Percentiles rank a stretch among this genome's conserved stretches.
Evolutionary conservation across 208 protist species (phyloP).

Genomic region (Herpetomonas muscarum): DNA sequence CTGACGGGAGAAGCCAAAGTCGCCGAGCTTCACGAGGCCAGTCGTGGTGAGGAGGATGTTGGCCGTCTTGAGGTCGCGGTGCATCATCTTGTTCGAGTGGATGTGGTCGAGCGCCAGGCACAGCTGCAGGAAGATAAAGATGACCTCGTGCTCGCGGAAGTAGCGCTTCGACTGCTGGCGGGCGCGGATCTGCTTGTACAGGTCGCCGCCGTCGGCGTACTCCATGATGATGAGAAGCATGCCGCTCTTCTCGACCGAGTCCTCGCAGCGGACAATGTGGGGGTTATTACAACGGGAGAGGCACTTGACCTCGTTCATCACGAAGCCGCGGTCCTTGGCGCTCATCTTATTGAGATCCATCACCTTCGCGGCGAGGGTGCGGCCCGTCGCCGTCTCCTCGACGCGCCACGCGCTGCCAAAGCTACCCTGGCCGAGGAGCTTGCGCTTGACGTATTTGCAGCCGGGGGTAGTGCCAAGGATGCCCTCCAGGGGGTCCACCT

Average conservation of each 20-base stretch:
- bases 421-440: slow-evolving; percentile 88
- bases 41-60: slow-evolving; percentile 66
- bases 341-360: slow-evolving; percentile 88
- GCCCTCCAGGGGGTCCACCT: slow-evolving; percentile 51
- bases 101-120: slow-evolving; percentile 61
- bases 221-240: slow-evolving; percentile 88
- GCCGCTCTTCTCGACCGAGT: slow-evolving; percentile 65
- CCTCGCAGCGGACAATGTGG: slow-evolving; percentile 87
- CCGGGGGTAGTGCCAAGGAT: slow-evolving; percentile 61
- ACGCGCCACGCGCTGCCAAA: slow-evolving; percentile 90
- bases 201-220: slow-evolving; percentile 85
- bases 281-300: slow-evolving; percentile 85
- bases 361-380: slow-evolving; percentile 85
- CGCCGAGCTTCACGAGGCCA: slow-evolving; percentile 69
- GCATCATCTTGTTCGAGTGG: slow-evolving; percentile 60
- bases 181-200: slow-evolving; percentile 85
- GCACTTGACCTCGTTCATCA: slow-evolving; percentile 85
- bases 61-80: slow-evolving; percentile 72
- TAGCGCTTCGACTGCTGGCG: slow-evolving; percentile 23
- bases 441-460: slow-evolving; percentile 81
- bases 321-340: slow-evolving; percentile 86
- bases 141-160: slow-evolving; percentile 56
- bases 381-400: slow-evolving; percentile 62
- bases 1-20: slow-evolving; percentile 66
- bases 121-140: slow-evolving; percentile 53